Conservation (phyloP, 176 grass and related monocot species). For the Sorghum bicolor region DNA sequence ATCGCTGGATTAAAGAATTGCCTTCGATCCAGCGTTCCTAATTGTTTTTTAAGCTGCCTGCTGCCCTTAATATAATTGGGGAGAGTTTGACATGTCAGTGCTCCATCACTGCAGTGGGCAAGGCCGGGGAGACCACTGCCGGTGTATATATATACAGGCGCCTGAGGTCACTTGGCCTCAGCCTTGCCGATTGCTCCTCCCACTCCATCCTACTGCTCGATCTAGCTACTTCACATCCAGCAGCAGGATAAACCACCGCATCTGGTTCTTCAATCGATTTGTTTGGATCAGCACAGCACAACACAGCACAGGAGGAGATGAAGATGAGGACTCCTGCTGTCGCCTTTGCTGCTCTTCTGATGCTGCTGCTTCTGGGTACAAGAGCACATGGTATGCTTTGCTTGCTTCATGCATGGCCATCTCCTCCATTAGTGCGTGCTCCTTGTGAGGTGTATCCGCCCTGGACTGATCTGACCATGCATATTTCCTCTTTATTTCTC, state of each 20-base stretch:
- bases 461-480: background rate
- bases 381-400: constrained; percentile 53
- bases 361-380: constrained; percentile 52
- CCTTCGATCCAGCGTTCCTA: background rate
- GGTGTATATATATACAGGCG: constrained; percentile 38
- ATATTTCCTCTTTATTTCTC: background rate
- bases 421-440: background rate
- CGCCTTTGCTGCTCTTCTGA: constrained; percentile 34
- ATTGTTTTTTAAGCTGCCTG: constrained; percentile 2
- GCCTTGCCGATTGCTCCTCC: constrained; percentile 22
- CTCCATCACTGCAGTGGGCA: constrained; percentile 14
- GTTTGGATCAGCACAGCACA: constrained; percentile 10
- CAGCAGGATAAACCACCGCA: background rate
- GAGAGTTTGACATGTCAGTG: constrained; percentile 43
- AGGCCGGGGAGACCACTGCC: constrained; percentile 1
- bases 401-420: background rate
- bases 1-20: constrained; percentile 25
- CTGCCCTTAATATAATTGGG: constrained; percentile 23
- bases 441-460: background rate
- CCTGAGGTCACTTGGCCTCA: constrained; percentile 11
- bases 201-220: constrained; percentile 26
- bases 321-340: constrained; percentile 58
- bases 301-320: background rate
- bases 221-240: constrained; percentile 9
- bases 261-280: background rate